Evolutionary conservation across 2,329 filamentous ascomycete species (phyloP).

Genomic region (Exophiala sideris): DNA sequence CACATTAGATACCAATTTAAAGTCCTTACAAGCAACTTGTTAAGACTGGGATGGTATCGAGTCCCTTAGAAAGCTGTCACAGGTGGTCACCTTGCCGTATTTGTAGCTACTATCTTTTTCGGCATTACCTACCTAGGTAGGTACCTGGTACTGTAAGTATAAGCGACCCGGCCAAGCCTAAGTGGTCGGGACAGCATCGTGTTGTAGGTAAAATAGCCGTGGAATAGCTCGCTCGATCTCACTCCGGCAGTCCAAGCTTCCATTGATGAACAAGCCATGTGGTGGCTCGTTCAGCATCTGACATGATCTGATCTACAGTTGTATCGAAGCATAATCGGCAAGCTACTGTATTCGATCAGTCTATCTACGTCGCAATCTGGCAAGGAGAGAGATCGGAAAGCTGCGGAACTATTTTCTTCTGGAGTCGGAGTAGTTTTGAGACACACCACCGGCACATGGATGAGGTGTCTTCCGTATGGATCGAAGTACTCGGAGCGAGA

Average conservation of each 20-base stretch:
- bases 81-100: too few relatives aligned
- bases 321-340: neutral
- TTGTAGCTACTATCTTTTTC: too few relatives aligned
- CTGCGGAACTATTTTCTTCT: conserved; percentile 14
- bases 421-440: conserved; percentile 5
- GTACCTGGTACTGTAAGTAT: neutral
- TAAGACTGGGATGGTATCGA: too few relatives aligned
- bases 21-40: too few relatives aligned
- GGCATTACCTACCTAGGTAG: neutral
- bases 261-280: neutral
- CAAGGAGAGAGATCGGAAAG: neutral
- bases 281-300: neutral
- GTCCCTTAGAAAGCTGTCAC: too few relatives aligned
- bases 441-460: neutral
- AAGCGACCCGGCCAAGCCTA: too few relatives aligned
- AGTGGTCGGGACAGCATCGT: neutral
- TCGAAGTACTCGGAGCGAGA: neutral
- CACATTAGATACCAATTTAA: too few relatives aligned
- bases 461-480: neutral
- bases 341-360: too few relatives aligned
- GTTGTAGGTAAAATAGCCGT: neutral
- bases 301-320: neutral
- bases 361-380: neutral
- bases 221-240: neutral
- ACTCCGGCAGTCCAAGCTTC: too few relatives aligned